Evolutionary conservation across 495 filamentous ascomycete species (phyloP).

Genomic region (Xylaria castorea): DNA sequence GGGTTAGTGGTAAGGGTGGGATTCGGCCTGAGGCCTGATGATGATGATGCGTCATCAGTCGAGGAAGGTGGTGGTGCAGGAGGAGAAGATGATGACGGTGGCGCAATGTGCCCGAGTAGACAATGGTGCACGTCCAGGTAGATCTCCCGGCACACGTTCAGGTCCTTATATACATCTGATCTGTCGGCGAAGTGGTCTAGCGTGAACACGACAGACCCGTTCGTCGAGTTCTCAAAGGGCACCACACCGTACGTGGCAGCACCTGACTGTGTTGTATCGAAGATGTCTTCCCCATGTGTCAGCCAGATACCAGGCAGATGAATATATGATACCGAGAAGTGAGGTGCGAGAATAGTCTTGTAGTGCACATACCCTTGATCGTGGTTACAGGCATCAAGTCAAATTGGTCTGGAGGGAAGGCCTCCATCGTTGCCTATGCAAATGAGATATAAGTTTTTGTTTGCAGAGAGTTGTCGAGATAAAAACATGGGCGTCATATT

Average conservation of each 20-base stretch:
- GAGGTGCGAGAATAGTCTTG: background rate
- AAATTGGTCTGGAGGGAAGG: conserved; percentile 62
- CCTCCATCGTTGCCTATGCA: conserved; percentile 68
- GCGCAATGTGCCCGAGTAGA: conserved; percentile 62
- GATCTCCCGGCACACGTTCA: conserved; percentile 77
- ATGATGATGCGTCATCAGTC: conserved; percentile 5
- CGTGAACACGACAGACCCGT: conserved; percentile 87
- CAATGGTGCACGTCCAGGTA: conserved; percentile 89
- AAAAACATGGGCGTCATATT: background rate
- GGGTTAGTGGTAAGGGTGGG: conserved; percentile 34
- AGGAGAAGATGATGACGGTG: conserved; percentile 18
- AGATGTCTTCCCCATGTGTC: conserved; percentile 65
- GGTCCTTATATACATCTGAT: conserved; percentile 61
- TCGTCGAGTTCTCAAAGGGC: conserved; percentile 94
- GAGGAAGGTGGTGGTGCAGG: too few species aligned
- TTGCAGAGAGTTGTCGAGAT: background rate
- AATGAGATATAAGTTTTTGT: background rate
- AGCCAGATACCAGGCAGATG: conserved; percentile 5
- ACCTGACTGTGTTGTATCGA: conserved; percentile 73
- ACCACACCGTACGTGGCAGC: conserved; percentile 75
- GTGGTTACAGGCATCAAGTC: conserved; percentile 65
- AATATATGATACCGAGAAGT: conserved; percentile 7
- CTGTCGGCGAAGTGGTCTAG: conserved; percentile 87
- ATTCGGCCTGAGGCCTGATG: conserved; percentile 27
- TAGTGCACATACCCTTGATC: conserved; percentile 60